Conservation (phyloP, 139 green algal species). For the Chlamydomonas eustigma region DNA sequence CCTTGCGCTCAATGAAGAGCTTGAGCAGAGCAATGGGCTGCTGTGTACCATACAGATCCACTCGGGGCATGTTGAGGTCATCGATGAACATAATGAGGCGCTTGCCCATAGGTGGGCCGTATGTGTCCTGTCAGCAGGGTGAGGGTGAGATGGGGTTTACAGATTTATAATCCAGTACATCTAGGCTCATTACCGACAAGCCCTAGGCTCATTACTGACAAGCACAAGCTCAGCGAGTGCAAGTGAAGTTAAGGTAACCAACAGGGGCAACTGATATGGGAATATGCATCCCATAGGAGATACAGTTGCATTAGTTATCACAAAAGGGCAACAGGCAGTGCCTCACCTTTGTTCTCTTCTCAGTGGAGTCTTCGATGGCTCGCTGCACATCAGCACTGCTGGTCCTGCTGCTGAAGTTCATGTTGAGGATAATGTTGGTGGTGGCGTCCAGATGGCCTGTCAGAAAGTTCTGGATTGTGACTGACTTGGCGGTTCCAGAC, state of each 20-base stretch:
- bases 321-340: too few species aligned
- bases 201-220: too few species aligned
- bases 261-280: too few species aligned
- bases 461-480: conserved; percentile 71
- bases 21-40: conserved; percentile 83
- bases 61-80: conserved; percentile 81
- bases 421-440: conserved; percentile 56
- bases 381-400: conserved; percentile 62
- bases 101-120: conserved; percentile 76
- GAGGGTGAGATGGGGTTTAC: neutral
- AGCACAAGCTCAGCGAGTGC: too few species aligned
- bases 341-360: conserved; percentile 73
- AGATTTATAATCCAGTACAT: too few species aligned
- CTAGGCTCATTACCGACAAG: too few species aligned
- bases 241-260: too few species aligned
- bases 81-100: conserved; percentile 76
- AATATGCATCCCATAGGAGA: too few species aligned
- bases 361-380: conserved; percentile 64
- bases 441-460: conserved; percentile 28
- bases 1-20: conserved; percentile 69
- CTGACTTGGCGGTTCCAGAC: conserved; percentile 72
- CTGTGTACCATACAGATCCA: conserved; percentile 80
- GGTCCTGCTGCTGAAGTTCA: conserved; percentile 74
- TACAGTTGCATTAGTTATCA: too few species aligned
- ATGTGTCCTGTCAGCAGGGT: conserved; percentile 54